Base-by-base conservation (phyloP, 2,329 filamentous ascomycete genomes). In the Sodiomyces alkalinus region DNA sequence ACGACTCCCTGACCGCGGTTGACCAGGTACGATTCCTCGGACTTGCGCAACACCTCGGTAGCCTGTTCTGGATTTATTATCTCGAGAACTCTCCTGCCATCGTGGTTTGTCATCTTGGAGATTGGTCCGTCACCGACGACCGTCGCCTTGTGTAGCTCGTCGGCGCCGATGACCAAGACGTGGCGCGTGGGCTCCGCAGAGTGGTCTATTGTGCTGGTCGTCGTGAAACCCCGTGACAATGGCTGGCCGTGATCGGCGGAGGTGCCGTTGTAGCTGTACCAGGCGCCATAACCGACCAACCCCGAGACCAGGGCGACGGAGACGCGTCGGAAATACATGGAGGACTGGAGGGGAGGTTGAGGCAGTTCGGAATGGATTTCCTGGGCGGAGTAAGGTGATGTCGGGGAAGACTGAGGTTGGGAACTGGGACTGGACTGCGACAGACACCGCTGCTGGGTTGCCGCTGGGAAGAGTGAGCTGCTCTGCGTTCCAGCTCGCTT, bases 51-150 rank as follows among this genome's bases (percentile, higher is more conserved):
- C 59, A 87, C 92, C 45, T 82, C 71, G 10, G 85, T 92, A 15
- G 83, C 85, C 62, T 98, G 86, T 33, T 94, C 87, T 1, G 87
- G 80, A 8, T 81, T 92, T 53, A 98, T 63, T 87, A 98, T 98
- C 60, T 94, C 87, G 34, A 98, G 63, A 19, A 94, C 78, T 47
- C 80, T 82, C 39, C 78, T 72, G 17, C 85, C 83, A 49, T 79
- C 79, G 48, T 83, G 79, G 55, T 86, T 80, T 4, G 79, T 83
- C 43, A 80, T 70, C 58, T 98, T 98, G 25, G 80, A 80, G 34
- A 98, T 72, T 13, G 87, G 85, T 6, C 75, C 80, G 44, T 92
- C 80, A 33, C 80, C 82, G 12, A 83, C 74, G 37, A 94, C 76
- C 7, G 81, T 80, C 15, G 81, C 80, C 8, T 87, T 90, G 47